Evolutionary conservation across 306 rosid genomes (phyloP).

Genomic region (Lathyrus aphaca): DNA sequence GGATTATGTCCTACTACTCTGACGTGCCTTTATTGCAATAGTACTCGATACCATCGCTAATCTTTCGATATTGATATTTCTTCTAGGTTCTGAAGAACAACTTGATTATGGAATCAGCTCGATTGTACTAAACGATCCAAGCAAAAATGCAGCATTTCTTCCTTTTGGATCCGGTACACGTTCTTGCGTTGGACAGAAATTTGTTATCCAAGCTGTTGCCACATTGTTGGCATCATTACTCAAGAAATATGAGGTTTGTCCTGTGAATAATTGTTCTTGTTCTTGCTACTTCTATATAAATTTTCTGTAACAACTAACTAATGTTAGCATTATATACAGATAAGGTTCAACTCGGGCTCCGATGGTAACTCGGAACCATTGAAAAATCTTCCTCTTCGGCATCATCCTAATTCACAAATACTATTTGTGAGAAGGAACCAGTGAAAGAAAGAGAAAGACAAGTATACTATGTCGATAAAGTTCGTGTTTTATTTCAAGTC

Average conservation of each 20-base stretch:
- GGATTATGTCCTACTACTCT: background rate
- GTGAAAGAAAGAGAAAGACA: slow-evolving; percentile 45
- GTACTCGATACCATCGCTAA: slow-evolving; percentile 21
- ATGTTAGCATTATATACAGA: slow-evolving; percentile 47
- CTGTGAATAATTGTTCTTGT: background rate
- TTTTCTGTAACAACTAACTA: background rate
- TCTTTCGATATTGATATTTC: slow-evolving; percentile 32
- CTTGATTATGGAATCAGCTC: slow-evolving; percentile 39
- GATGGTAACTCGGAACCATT: slow-evolving; percentile 40
- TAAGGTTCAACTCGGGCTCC: slow-evolving; percentile 52
- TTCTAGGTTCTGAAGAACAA: slow-evolving; percentile 50
- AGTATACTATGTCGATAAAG: slow-evolving; percentile 32
- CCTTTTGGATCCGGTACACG: slow-evolving; percentile 82
- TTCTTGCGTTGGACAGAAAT: slow-evolving; percentile 76
- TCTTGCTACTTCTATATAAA: background rate
- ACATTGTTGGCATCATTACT: slow-evolving; percentile 64
- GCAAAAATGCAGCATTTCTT: slow-evolving; percentile 66
- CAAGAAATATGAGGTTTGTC: slow-evolving; percentile 65
- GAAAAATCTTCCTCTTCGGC: slow-evolving; percentile 38
- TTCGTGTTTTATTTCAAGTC: slow-evolving; percentile 11
- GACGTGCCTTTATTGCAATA: slow-evolving; percentile 1
- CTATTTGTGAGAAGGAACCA: slow-evolving; percentile 49
- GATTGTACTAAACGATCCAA: slow-evolving; percentile 61
- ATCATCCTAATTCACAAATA: slow-evolving; percentile 49
- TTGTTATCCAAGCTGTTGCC: slow-evolving; percentile 63